Evolutionary conservation across 176 grass and related monocot genomes (phyloP).

Genomic region (Lolium rigidum): DNA sequence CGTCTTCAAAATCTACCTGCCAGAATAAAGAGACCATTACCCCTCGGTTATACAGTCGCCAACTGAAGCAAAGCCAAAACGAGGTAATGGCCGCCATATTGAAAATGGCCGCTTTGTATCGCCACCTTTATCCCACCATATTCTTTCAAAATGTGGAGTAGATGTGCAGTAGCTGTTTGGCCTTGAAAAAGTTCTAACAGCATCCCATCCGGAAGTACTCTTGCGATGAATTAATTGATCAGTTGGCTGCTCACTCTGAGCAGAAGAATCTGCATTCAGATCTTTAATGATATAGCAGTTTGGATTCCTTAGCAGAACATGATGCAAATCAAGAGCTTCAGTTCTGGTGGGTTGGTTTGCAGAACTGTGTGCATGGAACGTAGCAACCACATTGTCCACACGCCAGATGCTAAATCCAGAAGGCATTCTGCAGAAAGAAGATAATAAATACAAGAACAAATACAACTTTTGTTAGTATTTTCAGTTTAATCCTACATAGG

Average conservation of each 20-base stretch:
- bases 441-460: conserved; percentile 15
- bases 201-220: conserved; percentile 76
- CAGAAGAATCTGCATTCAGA: conserved; percentile 48
- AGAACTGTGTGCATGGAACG: conserved; percentile 80
- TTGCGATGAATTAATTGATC: conserved; percentile 49
- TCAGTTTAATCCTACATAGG: conserved; percentile 15
- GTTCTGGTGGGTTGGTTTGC: conserved; percentile 61
- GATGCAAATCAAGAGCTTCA: conserved; percentile 77
- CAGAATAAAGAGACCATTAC: conserved; percentile 49
- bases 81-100: conserved; percentile 83
- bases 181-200: conserved; percentile 73
- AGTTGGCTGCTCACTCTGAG: conserved; percentile 50
- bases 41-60: conserved; percentile 98
- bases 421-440: conserved; percentile 47
- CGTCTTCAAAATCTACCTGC: conserved; percentile 4
- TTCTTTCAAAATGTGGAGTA: conserved; percentile 96
- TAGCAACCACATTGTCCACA: conserved; percentile 81
- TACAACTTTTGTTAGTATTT: neutral
- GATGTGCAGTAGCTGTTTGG: conserved; percentile 80
- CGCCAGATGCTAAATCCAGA: conserved; percentile 90
- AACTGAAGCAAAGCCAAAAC: conserved; percentile 77
- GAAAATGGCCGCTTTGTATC: conserved; percentile 83
- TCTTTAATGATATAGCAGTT: conserved; percentile 65
- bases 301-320: conserved; percentile 83
- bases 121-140: conserved; percentile 98